phyloP scores from a whole-genome alignment of 345 rosid genomes.

The Acer negundo region DNA sequence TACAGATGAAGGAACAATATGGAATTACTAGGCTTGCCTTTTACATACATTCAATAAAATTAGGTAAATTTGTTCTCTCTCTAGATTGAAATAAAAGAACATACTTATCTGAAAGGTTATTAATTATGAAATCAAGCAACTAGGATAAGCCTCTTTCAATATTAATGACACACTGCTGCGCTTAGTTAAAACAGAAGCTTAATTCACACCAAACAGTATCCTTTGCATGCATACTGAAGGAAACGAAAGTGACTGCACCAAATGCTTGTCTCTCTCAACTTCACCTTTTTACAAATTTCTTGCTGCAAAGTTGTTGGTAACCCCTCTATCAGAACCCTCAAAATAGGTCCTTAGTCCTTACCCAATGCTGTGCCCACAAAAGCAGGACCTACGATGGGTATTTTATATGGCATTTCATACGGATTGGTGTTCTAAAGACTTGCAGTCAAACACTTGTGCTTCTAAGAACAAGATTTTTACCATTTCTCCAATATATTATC shows the following conservation, averaged over 20 bases:
- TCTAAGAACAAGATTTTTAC: not conserved
- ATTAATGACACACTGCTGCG: not conserved
- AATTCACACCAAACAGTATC: not conserved
- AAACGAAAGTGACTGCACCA: not conserved
- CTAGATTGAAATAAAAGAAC: not conserved
- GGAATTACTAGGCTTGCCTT: not conserved
- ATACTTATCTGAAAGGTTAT: not conserved
- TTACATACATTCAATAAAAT: not conserved
- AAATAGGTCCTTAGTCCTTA: not conserved
- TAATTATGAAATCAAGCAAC: not conserved
- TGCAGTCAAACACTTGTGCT: not conserved
- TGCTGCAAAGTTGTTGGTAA: not conserved
- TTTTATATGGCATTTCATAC: not conserved
- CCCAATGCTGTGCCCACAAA: not conserved
- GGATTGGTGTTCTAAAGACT: not conserved
- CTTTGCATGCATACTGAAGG: not conserved
- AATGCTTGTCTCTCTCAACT: conserved; percentile 2
- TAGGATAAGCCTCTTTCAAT: not conserved
- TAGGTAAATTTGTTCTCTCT: not conserved
- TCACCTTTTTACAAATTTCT: not conserved
- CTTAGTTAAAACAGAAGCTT: not conserved
- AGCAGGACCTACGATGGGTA: not conserved
- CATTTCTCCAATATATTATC: not conserved
- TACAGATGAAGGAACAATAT: not conserved
- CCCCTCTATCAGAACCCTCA: not conserved